phyloP scores from a whole-genome alignment of 2,329 filamentous ascomycete species.

The Neophaeococcomyces aloes region DNA sequence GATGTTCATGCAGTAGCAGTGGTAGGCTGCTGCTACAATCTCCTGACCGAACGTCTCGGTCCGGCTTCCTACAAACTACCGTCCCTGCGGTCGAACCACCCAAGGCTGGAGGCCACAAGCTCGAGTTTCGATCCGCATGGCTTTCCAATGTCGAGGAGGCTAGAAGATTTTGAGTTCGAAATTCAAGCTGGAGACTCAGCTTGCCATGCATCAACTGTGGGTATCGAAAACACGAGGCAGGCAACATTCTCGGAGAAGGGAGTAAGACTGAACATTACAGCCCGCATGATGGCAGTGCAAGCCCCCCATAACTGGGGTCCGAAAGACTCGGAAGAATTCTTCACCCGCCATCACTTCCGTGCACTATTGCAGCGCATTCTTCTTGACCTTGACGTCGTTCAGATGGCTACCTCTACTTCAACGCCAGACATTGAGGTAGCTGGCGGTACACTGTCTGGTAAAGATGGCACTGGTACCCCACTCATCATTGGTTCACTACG shows the following conservation, averaged over 20 bases:
- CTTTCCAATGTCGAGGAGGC: conserved; percentile 76
- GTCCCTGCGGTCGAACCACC: conserved; percentile 62
- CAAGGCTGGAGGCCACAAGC: conserved; percentile 57
- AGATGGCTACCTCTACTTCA: conserved; percentile 36
- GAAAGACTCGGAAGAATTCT: conserved; percentile 73
- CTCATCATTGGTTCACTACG: conserved; percentile 77
- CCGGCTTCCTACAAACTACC: conserved; percentile 80
- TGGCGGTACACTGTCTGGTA: conserved; percentile 19
- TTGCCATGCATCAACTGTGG: not conserved
- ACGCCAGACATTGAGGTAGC: conserved; percentile 13
- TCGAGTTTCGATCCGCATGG: conserved; percentile 74
- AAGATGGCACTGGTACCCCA: conserved; percentile 49
- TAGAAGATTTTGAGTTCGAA: conserved; percentile 46
- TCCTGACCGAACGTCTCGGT: conserved; percentile 79
- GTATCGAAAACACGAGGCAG: not conserved
- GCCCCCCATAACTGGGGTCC: conserved; percentile 85
- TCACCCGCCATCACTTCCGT: conserved; percentile 85
- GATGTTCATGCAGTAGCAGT: conserved; percentile 83
- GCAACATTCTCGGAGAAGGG: conserved; percentile 33
- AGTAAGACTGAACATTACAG: conserved; percentile 84
- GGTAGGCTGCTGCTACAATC: conserved; percentile 96
- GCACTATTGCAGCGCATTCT: conserved; percentile 88
- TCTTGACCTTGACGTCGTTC: conserved; percentile 68
- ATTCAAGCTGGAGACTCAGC: not conserved
- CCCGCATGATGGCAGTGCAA: conserved; percentile 96